Percentiles rank a stretch among this genome's conserved stretches.
Evolutionary conservation across 2,329 filamentous ascomycete species (phyloP).

Genomic region (Aureobasidium pullulans): DNA sequence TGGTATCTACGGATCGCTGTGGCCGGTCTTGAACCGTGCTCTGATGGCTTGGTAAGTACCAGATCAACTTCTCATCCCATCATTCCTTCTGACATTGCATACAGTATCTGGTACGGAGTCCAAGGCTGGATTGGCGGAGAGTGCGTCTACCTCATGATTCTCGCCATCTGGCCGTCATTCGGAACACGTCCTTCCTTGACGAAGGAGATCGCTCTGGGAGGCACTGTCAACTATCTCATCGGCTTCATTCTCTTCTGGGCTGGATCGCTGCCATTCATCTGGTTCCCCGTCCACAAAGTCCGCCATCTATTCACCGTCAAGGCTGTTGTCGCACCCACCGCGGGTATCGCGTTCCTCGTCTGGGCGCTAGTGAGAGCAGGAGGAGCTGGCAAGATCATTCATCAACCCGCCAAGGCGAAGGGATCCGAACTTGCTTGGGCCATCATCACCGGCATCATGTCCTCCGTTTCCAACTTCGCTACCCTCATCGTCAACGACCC

Average conservation of each 20-base stretch:
- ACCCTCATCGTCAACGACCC: constrained; percentile 74
- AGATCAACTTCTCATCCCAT: too few relatives aligned
- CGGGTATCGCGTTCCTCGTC: constrained; percentile 79
- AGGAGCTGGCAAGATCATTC: constrained; percentile 75
- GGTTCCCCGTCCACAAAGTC: constrained; percentile 83
- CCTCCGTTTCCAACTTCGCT: constrained; percentile 81
- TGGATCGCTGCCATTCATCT: constrained; percentile 71
- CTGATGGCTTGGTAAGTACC: constrained; percentile 60
- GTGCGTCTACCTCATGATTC: constrained; percentile 84
- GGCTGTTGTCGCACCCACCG: constrained; percentile 71
- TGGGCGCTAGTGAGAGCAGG: constrained; percentile 79
- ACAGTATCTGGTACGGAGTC: constrained; percentile 71
- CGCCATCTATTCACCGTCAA: constrained; percentile 89
- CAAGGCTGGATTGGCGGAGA: constrained; percentile 70
- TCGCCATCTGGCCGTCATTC: constrained; percentile 62
- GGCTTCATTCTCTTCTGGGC: constrained; percentile 88
- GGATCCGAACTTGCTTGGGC: constrained; percentile 72
- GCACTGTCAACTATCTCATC: constrained; percentile 47
- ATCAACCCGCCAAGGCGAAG: constrained; percentile 54
- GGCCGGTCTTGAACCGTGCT: constrained; percentile 85
- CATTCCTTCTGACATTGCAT: neutral
- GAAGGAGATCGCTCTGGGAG: constrained; percentile 13
- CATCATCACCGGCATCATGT: constrained; percentile 81
- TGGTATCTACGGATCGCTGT: constrained; percentile 81
- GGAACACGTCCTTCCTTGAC: constrained; percentile 6